A percentile compares a stretch with the other conserved stretches of the same genome.
Conservation (phyloP, 2,329 filamentous ascomycete species). For the Aspergillus carbonarius region DNA sequence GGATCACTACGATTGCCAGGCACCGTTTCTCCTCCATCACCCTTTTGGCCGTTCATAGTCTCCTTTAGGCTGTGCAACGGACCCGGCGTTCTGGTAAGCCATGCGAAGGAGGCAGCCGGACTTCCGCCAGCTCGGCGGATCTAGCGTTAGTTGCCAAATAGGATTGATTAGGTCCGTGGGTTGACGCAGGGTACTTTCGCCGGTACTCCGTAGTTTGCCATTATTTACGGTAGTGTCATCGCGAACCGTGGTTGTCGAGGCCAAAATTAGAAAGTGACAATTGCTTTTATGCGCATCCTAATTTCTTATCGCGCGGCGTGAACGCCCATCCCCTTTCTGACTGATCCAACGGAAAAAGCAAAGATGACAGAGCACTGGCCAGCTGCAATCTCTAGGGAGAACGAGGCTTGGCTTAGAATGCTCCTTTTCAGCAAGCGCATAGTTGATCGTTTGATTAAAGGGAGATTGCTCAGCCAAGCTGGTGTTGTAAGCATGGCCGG, state of each 20-base stretch:
- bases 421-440: conserved; percentile 1
- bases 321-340: conserved; percentile 7
- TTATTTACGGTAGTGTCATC: conserved; percentile 2
- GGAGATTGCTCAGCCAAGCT: background rate
- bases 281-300: conserved; percentile 10
- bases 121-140: background rate
- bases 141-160: conserved; percentile 3
- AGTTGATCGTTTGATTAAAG: conserved; percentile 11
- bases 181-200: conserved; percentile 4
- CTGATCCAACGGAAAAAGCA: conserved; percentile 6
- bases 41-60: background rate
- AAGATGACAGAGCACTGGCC: conserved; percentile 5
- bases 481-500: conserved; percentile 1
- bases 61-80: background rate
- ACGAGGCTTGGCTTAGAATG: conserved; percentile 11
- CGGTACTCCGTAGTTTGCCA: conserved; percentile 1
- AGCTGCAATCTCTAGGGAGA: conserved; percentile 6
- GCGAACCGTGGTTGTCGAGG: background rate
- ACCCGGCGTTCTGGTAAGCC: conserved; percentile 17
- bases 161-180: background rate
- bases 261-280: conserved; percentile 7
- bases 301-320: conserved; percentile 5
- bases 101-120: conserved; percentile 13
- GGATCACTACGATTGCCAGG: background rate
- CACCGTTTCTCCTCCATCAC: background rate